Base-by-base conservation (phyloP, 2,329 filamentous ascomycete genomes). In the Fusarium burgessii region DNA sequence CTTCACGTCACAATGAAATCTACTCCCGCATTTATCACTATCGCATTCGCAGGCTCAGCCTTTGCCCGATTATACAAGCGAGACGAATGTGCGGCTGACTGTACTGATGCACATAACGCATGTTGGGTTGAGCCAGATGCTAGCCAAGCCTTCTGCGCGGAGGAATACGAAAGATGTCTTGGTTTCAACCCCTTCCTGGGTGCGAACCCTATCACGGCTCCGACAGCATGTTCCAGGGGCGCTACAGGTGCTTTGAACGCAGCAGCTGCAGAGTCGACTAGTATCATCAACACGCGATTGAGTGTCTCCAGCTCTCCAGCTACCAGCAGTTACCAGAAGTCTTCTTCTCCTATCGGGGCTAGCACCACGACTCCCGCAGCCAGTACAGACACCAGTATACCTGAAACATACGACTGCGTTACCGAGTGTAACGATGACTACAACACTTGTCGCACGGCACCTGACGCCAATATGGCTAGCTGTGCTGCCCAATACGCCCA, bases 351-450 rank as follows among this genome's bases (percentile, higher is more conserved):
- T 6, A 11, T 18, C 14, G 3, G 25, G 1, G 27, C 14, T 3
- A 18, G 20, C 7, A 40, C 38, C 3, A 32, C 12, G 14, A 25
- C 38, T 18, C 4, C 45, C 15, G 20, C 32, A 10, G 9, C 13
- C 7, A 40, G n/a, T 17, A 15, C 36, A 17, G 43, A 27, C 5
- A 15, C 41, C 4, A 18, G 11, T 1, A 36, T 56, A 17, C 62
- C 62, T 27, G n/a, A 57, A 27, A 58, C 62, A 43, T 47, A 65
- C 5, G 50, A 65, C 11, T 65, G 62, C 14, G n/a, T 56, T 4
- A 49, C 33, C 12, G 29, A 42, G 13, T 66, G 63, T 14, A 42
- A 32, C 13, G 33, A 41, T 3, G 23, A 27, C 10, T 66, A 66
- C 17, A 38, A 47, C 14, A 33, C 12, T 2, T 66, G 63, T 9